A percentile compares a stretch with the other conserved stretches of the same genome.
Evolutionary conservation across 495 filamentous ascomycete species (phyloP).

Genomic region (Daldinia vernicosa): DNA sequence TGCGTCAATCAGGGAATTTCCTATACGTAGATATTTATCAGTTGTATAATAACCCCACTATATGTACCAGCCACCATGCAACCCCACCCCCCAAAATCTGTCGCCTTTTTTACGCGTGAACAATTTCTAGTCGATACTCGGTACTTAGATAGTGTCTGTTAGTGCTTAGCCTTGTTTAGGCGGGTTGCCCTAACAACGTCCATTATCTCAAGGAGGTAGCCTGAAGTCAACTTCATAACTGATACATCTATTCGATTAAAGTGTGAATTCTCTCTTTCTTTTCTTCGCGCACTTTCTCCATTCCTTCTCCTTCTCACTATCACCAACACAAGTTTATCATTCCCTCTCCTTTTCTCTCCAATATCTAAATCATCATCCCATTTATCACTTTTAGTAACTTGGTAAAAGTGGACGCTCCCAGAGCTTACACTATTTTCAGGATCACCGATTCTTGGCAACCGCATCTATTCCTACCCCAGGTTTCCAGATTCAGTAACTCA

Average conservation of each 20-base stretch:
- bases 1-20: no score
- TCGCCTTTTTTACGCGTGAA: constrained; percentile 13
- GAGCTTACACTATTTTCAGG: not conserved
- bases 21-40: no score
- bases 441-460: not conserved
- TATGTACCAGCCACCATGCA: no score
- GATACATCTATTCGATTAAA: not conserved
- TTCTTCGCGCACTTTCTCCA: not conserved
- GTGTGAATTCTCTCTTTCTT: not conserved
- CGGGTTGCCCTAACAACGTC: constrained; percentile 15
- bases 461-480: not conserved
- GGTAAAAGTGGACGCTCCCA: not conserved
- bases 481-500: not conserved
- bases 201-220: constrained; percentile 12
- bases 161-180: not conserved
- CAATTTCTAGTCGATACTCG: constrained; percentile 28
- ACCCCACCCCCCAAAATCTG: constrained; percentile 1
- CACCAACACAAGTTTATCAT: not conserved
- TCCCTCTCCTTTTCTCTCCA: not conserved
- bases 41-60: no score
- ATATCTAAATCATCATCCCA: not conserved
- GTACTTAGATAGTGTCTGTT: constrained; percentile 40
- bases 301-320: not conserved
- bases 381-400: not conserved
- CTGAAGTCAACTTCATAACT: constrained; percentile 31